Evolutionary conservation across 2,329 filamentous ascomycete genomes (phyloP).

Genomic region (Periconia digitata): DNA sequence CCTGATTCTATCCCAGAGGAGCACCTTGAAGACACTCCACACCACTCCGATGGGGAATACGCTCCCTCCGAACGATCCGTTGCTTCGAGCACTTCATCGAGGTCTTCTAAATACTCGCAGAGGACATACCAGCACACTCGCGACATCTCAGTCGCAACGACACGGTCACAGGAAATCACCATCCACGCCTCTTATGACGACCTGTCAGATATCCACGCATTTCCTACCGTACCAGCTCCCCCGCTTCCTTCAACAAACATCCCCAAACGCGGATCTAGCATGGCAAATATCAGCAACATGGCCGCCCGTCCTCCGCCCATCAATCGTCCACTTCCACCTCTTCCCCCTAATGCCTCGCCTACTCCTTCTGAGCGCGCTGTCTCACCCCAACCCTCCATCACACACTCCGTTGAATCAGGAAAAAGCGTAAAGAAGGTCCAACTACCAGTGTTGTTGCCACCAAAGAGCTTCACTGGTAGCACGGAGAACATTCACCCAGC

Average conservation of each 20-base stretch:
- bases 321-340: conserved; percentile 26
- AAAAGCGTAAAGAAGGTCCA: neutral
- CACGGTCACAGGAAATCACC: conserved; percentile 31
- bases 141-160: conserved; percentile 21
- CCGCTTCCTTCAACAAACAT: neutral
- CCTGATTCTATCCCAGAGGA: conserved; percentile 27
- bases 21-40: conserved; percentile 16
- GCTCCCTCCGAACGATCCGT: conserved; percentile 14
- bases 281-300: conserved; percentile 12
- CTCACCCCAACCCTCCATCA: conserved; percentile 12
- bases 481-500: conserved; percentile 18
- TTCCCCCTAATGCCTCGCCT: conserved; percentile 16
- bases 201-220: conserved; percentile 20
- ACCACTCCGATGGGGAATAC: conserved; percentile 23
- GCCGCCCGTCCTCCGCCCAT: conserved; percentile 19
- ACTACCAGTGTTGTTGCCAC: conserved; percentile 4
- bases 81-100: conserved; percentile 19
- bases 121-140: conserved; percentile 17
- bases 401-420: neutral
- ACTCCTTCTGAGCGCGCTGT: conserved; percentile 13
- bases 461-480: conserved; percentile 3
- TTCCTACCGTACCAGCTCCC: conserved; percentile 17
- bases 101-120: conserved; percentile 4
- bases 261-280: conserved; percentile 13
- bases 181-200: conserved; percentile 29